These are phyloP conservation scores for Debaryomyces fabryi DNA, from an alignment of 1,139 yeast genomes.

Conservation along the genomic window DNA sequence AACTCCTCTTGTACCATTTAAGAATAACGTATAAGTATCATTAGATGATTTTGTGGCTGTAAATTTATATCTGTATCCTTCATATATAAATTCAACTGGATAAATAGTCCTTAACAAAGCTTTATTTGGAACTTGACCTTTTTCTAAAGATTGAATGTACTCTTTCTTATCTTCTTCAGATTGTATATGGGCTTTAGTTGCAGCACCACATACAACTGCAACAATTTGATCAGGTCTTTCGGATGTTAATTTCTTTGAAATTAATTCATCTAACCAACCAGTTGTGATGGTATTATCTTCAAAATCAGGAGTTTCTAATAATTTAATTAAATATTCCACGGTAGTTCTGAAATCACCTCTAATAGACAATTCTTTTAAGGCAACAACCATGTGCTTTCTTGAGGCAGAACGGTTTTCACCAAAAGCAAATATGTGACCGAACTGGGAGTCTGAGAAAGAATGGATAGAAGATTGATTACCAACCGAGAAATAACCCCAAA, in stretches of 20 bases:
- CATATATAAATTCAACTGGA: slow-evolving; percentile 94
- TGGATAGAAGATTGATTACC: slow-evolving; percentile 97
- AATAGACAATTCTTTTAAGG: slow-evolving; percentile 90
- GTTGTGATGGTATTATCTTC: slow-evolving; percentile 96
- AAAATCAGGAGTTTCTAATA: slow-evolving; percentile 94
- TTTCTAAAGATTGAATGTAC: slow-evolving; percentile 75
- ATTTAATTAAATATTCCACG: slow-evolving; percentile 91
- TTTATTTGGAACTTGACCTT: slow-evolving; percentile 92
- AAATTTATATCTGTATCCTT: slow-evolving; percentile 88
- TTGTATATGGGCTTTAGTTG: slow-evolving; percentile 85
- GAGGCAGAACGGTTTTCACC: slow-evolving; percentile 98
- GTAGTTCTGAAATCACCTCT: slow-evolving; percentile 99
- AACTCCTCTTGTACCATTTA: slow-evolving; percentile 88
- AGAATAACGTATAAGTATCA: slow-evolving; percentile 83
- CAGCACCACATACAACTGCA: slow-evolving; percentile 97
- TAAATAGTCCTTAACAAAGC: slow-evolving; percentile 80
- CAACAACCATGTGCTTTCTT: slow-evolving; percentile 98
- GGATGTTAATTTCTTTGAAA: slow-evolving; percentile 88
- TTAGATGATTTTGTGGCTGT: slow-evolving; percentile 91
- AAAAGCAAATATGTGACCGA: slow-evolving; percentile 97
- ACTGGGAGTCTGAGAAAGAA: slow-evolving; percentile 96
- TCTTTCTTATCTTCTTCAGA: slow-evolving; percentile 71
- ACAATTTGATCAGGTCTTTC: slow-evolving; percentile 91
- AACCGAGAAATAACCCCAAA: slow-evolving; percentile 99
- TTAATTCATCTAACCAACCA: slow-evolving; percentile 97